A percentile compares a stretch with the other conserved stretches of the same genome.
These are phyloP conservation scores for Anethum foeniculum DNA, from an alignment of 140 eudicot species.

Conservation along the genomic window DNA sequence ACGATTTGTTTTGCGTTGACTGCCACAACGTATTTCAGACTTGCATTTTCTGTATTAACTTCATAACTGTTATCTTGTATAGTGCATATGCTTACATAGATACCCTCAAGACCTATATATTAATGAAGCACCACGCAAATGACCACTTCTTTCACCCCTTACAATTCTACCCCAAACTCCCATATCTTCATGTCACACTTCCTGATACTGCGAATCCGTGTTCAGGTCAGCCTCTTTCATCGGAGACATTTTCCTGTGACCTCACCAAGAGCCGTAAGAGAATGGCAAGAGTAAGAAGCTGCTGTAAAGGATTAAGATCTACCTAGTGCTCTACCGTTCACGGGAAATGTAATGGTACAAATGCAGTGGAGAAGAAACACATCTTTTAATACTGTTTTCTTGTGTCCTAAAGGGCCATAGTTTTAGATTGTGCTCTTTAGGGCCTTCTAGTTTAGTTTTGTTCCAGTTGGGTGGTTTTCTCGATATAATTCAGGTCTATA, in stretches of 20 bases:
- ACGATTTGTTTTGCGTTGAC: too few species aligned
- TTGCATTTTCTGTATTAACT: too few species aligned
- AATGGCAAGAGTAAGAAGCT: conserved; percentile 77
- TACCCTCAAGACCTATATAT: too few species aligned
- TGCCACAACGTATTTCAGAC: too few species aligned
- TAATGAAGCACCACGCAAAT: neutral
- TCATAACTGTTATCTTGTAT: too few species aligned
- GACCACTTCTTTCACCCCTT: neutral
- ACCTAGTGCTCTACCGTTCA: conserved; percentile 52
- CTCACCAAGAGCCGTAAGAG: conserved; percentile 41
- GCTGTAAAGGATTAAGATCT: conserved; percentile 83
- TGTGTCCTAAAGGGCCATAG: too few species aligned
- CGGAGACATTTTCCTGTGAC: neutral
- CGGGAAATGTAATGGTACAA: conserved; percentile 14
- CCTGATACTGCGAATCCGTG: neutral
- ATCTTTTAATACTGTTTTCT: too few species aligned
- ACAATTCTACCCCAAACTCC: neutral
- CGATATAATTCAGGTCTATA: neutral
- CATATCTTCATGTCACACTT: neutral
- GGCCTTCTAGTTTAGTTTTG: too few species aligned
- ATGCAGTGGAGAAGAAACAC: too few species aligned
- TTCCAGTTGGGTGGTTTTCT: too few species aligned
- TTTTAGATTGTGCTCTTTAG: too few species aligned
- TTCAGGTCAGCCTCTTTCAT: neutral
- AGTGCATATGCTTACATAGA: too few species aligned